Percentiles rank a stretch among this genome's conserved stretches.
These are phyloP conservation scores for Luffa aegyptiaca DNA, from an alignment of 306 rosid species.

Conservation along the genomic window DNA sequence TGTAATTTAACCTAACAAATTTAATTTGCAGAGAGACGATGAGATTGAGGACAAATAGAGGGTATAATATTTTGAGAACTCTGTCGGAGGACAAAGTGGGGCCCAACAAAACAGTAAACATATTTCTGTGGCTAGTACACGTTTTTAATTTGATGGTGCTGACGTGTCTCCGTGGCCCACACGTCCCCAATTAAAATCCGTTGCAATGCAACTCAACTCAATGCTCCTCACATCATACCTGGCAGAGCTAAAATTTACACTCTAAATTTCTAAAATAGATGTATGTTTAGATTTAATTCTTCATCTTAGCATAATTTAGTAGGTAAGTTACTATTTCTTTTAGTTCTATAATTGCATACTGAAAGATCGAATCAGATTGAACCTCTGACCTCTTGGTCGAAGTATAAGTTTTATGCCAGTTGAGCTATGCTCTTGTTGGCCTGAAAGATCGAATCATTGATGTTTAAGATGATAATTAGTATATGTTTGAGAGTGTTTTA, in stretches of 20 bases:
- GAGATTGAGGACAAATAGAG: not conserved
- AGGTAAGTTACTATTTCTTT: no score
- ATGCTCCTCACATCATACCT: not conserved
- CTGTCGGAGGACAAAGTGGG: not conserved
- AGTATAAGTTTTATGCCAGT: no score
- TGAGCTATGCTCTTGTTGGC: no score
- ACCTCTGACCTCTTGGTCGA: no score
- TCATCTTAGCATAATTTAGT: no score
- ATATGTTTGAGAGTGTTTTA: no score
- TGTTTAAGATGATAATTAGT: no score
- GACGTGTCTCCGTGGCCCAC: constrained; percentile 10
- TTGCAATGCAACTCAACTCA: not conserved
- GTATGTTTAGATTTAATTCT: no score
- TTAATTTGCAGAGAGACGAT: not conserved
- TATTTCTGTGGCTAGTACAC: not conserved
- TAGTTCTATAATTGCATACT: no score
- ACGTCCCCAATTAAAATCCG: not conserved
- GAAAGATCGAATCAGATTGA: no score
- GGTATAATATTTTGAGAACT: not conserved
- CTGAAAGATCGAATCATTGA: no score
- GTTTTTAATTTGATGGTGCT: not conserved
- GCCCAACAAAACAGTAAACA: not conserved
- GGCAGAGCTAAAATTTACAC: not conserved
- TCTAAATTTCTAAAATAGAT: not conserved
- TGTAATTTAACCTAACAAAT: no score